phyloP scores from a whole-genome alignment of 2,329 filamentous ascomycete genomes.

The Magnaporthiopsis rhizophila region DNA sequence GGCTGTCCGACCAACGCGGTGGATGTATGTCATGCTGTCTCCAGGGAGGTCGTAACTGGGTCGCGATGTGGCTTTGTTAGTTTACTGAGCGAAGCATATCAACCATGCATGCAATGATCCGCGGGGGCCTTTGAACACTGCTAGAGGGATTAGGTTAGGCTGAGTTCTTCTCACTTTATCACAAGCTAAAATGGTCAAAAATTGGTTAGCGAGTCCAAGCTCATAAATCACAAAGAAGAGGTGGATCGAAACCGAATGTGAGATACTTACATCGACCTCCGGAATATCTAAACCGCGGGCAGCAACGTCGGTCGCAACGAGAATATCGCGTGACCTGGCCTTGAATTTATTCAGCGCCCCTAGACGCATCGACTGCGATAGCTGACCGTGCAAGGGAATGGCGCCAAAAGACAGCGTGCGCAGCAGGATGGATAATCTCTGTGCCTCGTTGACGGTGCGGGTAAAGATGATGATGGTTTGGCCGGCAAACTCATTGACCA shows the following conservation, averaged over 20 bases:
- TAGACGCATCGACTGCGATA: slow-evolving; percentile 79
- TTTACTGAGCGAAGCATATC: not conserved
- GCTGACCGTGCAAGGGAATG: slow-evolving; percentile 86
- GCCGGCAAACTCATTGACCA: slow-evolving; percentile 82
- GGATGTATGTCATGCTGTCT: slow-evolving; percentile 85
- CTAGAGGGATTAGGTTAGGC: slow-evolving; percentile 23
- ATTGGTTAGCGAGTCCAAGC: slow-evolving; percentile 4
- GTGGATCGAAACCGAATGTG: not conserved
- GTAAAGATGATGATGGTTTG: slow-evolving; percentile 86
- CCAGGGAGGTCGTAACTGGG: slow-evolving; percentile 72
- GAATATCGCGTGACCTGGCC: slow-evolving; percentile 68
- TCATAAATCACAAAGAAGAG: not conserved
- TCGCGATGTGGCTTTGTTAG: not conserved
- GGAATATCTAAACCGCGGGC: slow-evolving; percentile 89
- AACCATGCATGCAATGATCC: not conserved
- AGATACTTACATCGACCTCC: slow-evolving; percentile 54
- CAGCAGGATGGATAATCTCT: slow-evolving; percentile 75
- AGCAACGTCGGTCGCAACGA: slow-evolving; percentile 91
- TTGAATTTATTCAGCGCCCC: slow-evolving; percentile 89
- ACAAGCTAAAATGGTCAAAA: not conserved
- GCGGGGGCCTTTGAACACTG: not conserved
- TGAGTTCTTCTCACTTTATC: slow-evolving; percentile 5
- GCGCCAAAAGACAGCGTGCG: slow-evolving; percentile 80
- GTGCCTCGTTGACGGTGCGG: slow-evolving; percentile 83
- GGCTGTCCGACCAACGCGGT: slow-evolving; percentile 81